Evolutionary conservation across 2,329 filamentous ascomycete species (phyloP).

Genomic region (Coniochaeta sp.): DNA sequence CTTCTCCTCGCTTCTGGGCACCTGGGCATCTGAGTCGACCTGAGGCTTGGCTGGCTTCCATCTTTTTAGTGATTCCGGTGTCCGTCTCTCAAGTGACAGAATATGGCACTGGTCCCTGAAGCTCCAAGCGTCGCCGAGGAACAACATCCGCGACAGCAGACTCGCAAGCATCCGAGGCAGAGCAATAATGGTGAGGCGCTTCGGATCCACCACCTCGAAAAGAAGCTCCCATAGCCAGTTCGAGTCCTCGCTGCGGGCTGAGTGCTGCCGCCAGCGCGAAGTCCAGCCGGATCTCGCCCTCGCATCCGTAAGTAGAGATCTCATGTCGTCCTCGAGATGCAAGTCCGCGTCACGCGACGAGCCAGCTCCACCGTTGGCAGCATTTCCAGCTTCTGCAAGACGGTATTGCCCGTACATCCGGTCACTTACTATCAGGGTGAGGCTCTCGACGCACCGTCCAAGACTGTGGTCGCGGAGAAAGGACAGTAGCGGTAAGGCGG

Average conservation of each 20-base stretch:
- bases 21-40: not conserved
- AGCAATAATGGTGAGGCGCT: slow-evolving; percentile 49
- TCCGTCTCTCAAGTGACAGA: slow-evolving; percentile 30
- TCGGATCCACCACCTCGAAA: slow-evolving; percentile 45
- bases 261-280: slow-evolving; percentile 7
- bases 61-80: not conserved
- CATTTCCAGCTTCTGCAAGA: not conserved
- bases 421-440: slow-evolving; percentile 31
- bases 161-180: slow-evolving; percentile 56
- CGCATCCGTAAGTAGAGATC: not conserved
- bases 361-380: not conserved
- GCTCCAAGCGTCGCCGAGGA: slow-evolving; percentile 52
- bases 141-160: slow-evolving; percentile 49
- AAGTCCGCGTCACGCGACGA: not conserved
- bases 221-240: slow-evolving; percentile 49
- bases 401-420: slow-evolving; percentile 5
- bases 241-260: slow-evolving; percentile 18
- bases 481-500: slow-evolving; percentile 27
- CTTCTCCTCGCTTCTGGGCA: not conserved
- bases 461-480: slow-evolving; percentile 30
- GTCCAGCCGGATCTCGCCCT: not conserved
- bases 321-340: not conserved
- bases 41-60: not conserved
- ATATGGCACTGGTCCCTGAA: slow-evolving; percentile 59
- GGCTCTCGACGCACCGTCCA: slow-evolving; percentile 30